Evolutionary conservation across 768 basidiomycete genomes (phyloP), one percentile per base, ranked within the genome.

Genomic region (Termitomyces sp.): DNA sequence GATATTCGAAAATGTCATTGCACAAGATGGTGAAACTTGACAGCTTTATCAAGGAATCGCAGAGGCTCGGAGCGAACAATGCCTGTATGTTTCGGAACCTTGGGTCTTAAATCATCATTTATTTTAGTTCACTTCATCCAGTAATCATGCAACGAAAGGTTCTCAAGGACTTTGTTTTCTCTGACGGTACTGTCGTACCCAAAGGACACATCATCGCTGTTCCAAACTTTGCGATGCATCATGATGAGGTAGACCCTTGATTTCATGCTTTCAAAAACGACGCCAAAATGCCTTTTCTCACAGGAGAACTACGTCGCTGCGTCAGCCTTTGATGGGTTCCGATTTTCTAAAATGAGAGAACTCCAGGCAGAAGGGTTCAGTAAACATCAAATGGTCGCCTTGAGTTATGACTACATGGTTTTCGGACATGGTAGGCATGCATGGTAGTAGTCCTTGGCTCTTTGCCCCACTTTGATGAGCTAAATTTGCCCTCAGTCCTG

Each of bases 21-120:
- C 65, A 66, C 6, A 74, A 75, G 50, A 73, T 81, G 71, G 67
- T 72, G 57, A 75, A 76, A 59, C 52, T 80, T 16, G 79, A 80
- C 57, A 81, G 79, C 58, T 79, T 79, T 62, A 55, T 80, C 31
- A 73, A 74, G 33, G 80, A 80, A 55, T 74, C 73, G 3, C 67
- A 68, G 37, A 67, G 76, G 5, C 57, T 67, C 27, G 67, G 65
- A 22, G 70, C 69, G 1, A 60, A 68, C 30, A 64, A 61, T 33
- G 55, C 64, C 7, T 22, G 76, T 76, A 61, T n/a, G 74, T 63
- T 42, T n/a, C 16, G 22, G 20, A 34, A 1, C 6, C 6, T 42
- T 1, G 2, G 6, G 7, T 0, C 16, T 36, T 33, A n/a, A n/a
- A n/a, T 41, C 4, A 18, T 13, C 34, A 7, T 47, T 9, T 20